These are phyloP conservation scores for Tilletia walkeri DNA, from an alignment of 1,284 basidiomycete genomes.

Conservation along the genomic window DNA sequence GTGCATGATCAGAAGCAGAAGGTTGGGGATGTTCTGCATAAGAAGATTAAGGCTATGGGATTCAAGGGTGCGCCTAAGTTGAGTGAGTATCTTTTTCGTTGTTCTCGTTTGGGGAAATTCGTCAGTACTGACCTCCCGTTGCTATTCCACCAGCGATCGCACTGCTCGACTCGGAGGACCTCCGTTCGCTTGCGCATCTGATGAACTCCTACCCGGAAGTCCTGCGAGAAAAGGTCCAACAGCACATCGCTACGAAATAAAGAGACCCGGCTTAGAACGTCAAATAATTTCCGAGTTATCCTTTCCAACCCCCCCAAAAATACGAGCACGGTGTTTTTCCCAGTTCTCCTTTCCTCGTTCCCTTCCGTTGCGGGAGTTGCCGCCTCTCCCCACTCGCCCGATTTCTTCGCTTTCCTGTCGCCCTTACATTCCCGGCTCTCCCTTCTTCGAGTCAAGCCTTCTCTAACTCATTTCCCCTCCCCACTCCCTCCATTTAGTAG, in stretches of 20 bases:
- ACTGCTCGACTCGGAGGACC: slow-evolving; percentile 77
- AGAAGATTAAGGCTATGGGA: slow-evolving; percentile 73
- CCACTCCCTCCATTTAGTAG: no score
- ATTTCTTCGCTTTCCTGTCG: no score
- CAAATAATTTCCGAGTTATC: background rate
- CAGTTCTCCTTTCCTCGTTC: no score
- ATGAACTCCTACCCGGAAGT: slow-evolving; percentile 81
- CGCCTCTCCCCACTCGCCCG: no score
- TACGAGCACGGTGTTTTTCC: background rate
- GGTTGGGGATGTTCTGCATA: slow-evolving; percentile 60
- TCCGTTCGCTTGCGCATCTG: slow-evolving; percentile 75
- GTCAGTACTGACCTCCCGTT: background rate
- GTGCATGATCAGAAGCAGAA: slow-evolving; percentile 72
- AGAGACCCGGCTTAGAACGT: background rate
- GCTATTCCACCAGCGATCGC: slow-evolving; percentile 61
- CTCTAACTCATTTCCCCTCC: no score
- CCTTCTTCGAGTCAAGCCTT: no score
- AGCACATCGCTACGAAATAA: slow-evolving; percentile 7
- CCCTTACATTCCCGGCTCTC: no score
- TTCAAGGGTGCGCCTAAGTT: slow-evolving; percentile 66
- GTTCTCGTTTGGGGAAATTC: background rate
- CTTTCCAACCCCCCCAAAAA: background rate
- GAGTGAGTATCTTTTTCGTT: slow-evolving; percentile 60
- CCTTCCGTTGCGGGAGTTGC: no score
- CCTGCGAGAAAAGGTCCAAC: slow-evolving; percentile 65